Base-by-base conservation (phyloP, 2,329 filamentous ascomycete species). In the Fusarium sp. region DNA sequence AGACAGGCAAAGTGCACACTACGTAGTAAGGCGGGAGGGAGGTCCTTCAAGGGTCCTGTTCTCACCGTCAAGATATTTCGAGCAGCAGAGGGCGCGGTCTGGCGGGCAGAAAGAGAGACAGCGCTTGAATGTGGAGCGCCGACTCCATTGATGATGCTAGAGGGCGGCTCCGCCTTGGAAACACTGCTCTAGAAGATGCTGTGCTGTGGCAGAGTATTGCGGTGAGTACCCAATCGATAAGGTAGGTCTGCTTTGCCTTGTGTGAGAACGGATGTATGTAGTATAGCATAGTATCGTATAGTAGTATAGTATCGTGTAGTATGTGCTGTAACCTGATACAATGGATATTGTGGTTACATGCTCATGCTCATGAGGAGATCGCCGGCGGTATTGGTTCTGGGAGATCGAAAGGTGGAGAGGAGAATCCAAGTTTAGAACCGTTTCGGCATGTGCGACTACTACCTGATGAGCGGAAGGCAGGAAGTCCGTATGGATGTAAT, bases 171-270 rank as follows among this genome's bases (percentile, higher is more conserved):
- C 61, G 63, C 61, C 50, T 4, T 49, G 25, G 25, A 20, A 25
- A 49, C n/a, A 41, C 18, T 21, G 9, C 33, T 46, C 17, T 23
- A n/a, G 13, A 20, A 25, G 27, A 29, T 41, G 47, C 47, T 50
- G 35, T 45, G 40, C 41, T 33, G 55, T 58, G 56, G 53, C 53
- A 58, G 57, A 51, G 33, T 52, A 25, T 58, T 69, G 65, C 66
- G 66, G 66, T 68, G 66, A 69, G 60, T 51, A 66, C 53, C 37
- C 48, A 66, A 51, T 58, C 15, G 25, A 56, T 37, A 52, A 55
- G 33, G 20, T 15, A 51, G 14, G 6, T 35, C 39, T 45, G 41
- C 36, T 50, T 56, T 54, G 5, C 25, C 25, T 25, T 25, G 25
- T 29, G 57, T 54, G 48, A 57, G 40, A 25, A 40, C 33, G 50